Base-by-base conservation (phyloP, 768 basidiomycete species). In the Rubroboletus pulcherrimus region DNA sequence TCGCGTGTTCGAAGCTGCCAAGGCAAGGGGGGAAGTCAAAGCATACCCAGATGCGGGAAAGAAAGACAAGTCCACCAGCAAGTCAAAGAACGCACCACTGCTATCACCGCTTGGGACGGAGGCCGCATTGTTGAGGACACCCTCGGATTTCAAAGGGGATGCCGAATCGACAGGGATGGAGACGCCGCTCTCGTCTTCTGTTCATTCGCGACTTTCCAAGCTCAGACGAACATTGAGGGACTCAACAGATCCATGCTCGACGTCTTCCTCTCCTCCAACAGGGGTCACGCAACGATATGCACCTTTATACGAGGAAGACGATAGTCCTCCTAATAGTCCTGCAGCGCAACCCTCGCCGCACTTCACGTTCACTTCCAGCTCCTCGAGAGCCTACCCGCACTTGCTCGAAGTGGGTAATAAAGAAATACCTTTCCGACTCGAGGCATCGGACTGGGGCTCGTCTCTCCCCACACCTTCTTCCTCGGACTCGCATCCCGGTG, bases 1-100 rank as follows among this genome's bases (percentile, higher is more conserved):
- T 21, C 58, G 61, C 7, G 65, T 63, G n/a, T 73, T 69, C 50
- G 60, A 64, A 51, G 68, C 63, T 12, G 71, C 72, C 46, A 31
- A 29, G n/a, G 56, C 56, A 39, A 66, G 66, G 44, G 71, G 69
- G 12, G 68, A 73, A 44, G 65, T 71, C 45, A 51, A n/a, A 41
- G 60, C 57, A 37, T 50, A 65, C 49, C 49, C 56, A 41, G 24
- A 49, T 15, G 37, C 40, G 29, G 44, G 31, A 7, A 37, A 43
- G 34, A 49, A 52, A 41, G 48, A 48, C 7, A 44, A 46, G 11
- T n/a, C 53, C 7, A 0, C 19, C 14, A 7, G 37, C 10, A 57
- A 58, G 49, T 24, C 49, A 33, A 54, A 54, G 40, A 46, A 63
- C n/a, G 26, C 21, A 40, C 47, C 21, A 40, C 47, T 31, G 15